Percentiles rank a stretch among this genome's conserved stretches.
These are phyloP conservation scores for Hypoxylon sp. DNA, from an alignment of 2,329 filamentous ascomycete genomes.

Conservation along the genomic window DNA sequence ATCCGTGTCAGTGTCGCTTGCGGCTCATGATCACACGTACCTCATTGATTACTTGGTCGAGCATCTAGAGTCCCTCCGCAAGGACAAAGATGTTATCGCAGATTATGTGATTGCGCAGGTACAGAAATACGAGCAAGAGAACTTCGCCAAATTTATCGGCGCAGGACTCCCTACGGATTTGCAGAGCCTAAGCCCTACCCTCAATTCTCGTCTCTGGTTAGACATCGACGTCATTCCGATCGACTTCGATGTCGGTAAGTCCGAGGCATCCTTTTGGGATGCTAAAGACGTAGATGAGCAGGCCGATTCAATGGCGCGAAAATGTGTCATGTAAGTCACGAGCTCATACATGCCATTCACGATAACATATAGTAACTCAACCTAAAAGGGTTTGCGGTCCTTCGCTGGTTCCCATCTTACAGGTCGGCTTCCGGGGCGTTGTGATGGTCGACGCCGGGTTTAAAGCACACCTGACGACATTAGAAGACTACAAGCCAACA, in stretches of 20 bases:
- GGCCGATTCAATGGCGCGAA: slow-evolving; percentile 83
- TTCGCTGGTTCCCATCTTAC: slow-evolving; percentile 74
- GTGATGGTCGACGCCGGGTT: slow-evolving; percentile 78
- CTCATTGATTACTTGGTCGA: slow-evolving; percentile 78
- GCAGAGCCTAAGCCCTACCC: slow-evolving; percentile 68
- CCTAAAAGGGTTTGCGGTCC: slow-evolving; percentile 75
- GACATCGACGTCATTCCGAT: slow-evolving; percentile 82
- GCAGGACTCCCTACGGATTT: slow-evolving; percentile 74
- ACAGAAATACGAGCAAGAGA: slow-evolving; percentile 69
- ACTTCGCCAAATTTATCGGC: slow-evolving; percentile 80
- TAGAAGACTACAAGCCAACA: slow-evolving; percentile 70
- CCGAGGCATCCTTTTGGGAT: slow-evolving; percentile 61
- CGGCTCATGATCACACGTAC: slow-evolving; percentile 80
- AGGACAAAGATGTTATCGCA: slow-evolving; percentile 62
- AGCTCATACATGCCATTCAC: slow-evolving; percentile 7
- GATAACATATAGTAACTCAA: slow-evolving; percentile 26
- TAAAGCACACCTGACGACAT: slow-evolving; percentile 67
- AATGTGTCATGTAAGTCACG: slow-evolving; percentile 74
- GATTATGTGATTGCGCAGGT: slow-evolving; percentile 70
- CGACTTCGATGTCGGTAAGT: slow-evolving; percentile 65
- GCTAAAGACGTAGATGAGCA: slow-evolving; percentile 79
- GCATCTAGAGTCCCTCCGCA: slow-evolving; percentile 59
- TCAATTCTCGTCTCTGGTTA: slow-evolving; percentile 79
- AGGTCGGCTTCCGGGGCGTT: slow-evolving; percentile 73
- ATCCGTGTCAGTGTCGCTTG: slow-evolving; percentile 71